phyloP scores from a whole-genome alignment of 768 basidiomycete genomes.

The Rossbeevera mucosa region DNA sequence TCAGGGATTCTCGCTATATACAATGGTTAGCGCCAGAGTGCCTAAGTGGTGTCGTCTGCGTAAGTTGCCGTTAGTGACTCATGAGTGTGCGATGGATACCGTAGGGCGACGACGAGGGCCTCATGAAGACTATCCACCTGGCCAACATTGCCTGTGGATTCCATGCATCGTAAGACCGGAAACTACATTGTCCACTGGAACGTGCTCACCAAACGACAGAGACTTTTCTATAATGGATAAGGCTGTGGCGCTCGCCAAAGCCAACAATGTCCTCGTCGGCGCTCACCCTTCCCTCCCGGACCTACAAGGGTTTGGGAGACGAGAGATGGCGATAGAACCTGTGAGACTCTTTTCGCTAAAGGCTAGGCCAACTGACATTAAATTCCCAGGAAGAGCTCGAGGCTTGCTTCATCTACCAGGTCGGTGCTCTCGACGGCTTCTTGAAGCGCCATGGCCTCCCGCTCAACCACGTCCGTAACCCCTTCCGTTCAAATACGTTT shows the following conservation, averaged over 20 bases:
- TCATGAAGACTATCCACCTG: conserved; percentile 56
- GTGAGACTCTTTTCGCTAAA: conserved; percentile 31
- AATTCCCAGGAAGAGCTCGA: conserved; percentile 46
- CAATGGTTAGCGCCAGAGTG: conserved; percentile 29
- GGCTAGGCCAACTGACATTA: background rate
- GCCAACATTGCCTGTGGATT: conserved; percentile 74
- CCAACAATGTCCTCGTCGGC: conserved; percentile 51
- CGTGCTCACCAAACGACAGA: background rate
- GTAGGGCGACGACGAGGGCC: conserved; percentile 47
- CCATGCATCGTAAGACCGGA: conserved; percentile 49
- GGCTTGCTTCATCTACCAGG: conserved; percentile 60
- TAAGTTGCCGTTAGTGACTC: background rate
- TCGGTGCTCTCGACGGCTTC: conserved; percentile 61
- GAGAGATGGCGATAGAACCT: conserved; percentile 59
- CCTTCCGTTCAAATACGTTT: too few relatives aligned
- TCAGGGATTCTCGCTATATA: conserved; percentile 52
- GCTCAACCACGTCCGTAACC: conserved; percentile 50
- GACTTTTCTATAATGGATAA: conserved; percentile 68
- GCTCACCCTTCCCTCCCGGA: conserved; percentile 64
- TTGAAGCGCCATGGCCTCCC: conserved; percentile 47
- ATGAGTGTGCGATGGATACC: background rate
- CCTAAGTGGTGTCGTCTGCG: background rate
- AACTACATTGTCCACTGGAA: background rate
- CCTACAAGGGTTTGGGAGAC: conserved; percentile 59
- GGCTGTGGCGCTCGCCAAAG: conserved; percentile 54